Evolutionary conservation across 2,329 filamentous ascomycete species (phyloP).

Genomic region (Metarhizium rileyi): DNA sequence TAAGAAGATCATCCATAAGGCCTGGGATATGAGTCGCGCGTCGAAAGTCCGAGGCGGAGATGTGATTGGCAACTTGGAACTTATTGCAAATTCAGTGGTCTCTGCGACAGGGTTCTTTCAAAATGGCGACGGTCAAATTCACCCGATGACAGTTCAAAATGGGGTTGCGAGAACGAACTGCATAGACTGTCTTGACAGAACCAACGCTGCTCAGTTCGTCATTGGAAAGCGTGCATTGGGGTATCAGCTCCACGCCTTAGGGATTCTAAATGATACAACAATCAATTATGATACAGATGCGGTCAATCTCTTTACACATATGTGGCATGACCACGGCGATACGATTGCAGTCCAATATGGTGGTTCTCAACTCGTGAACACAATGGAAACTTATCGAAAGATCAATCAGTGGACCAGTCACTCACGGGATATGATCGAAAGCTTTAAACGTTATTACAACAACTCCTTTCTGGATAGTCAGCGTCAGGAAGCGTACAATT

Average conservation of each 20-base stretch:
- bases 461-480: conserved; percentile 98
- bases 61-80: conserved; percentile 85
- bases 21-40: conserved; percentile 96
- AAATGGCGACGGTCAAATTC: conserved; percentile 66
- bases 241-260: conserved; percentile 83
- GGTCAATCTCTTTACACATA: conserved; percentile 91
- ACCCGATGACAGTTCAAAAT: conserved; percentile 64
- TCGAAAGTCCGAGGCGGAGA: conserved; percentile 88
- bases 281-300: conserved; percentile 94
- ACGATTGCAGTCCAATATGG: conserved; percentile 97
- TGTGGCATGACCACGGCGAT: conserved; percentile 97
- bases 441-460: conserved; percentile 98
- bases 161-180: conserved; percentile 93
- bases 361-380: conserved; percentile 94
- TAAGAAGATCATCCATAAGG: conserved; percentile 85
- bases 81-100: conserved; percentile 80
- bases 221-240: conserved; percentile 91
- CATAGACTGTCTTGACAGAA: conserved; percentile 94
- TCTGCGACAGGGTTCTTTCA: conserved; percentile 87
- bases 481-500: conserved; percentile 92
- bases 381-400: conserved; percentile 98
- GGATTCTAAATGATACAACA: conserved; percentile 67
- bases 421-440: conserved; percentile 97
- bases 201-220: conserved; percentile 95
- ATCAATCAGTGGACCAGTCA: conserved; percentile 99